These are phyloP conservation scores for Paramecium tetraurelia DNA, from an alignment of 73 alveolate species.

Conservation along the genomic window DNA sequence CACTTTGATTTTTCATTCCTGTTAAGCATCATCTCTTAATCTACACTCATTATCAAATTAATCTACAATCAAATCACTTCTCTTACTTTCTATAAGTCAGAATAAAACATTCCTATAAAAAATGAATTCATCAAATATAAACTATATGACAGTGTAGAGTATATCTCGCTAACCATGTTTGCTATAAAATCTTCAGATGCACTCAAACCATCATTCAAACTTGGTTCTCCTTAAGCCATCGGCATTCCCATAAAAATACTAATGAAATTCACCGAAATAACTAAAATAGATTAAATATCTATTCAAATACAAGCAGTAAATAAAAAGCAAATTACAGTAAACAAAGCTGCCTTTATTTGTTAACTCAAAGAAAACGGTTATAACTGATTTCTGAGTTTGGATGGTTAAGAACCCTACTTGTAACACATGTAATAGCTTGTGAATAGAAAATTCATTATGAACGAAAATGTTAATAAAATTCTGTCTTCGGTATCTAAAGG, in stretches of 20 bases:
- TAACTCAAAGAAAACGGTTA: not conserved
- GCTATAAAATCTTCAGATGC: slow-evolving; percentile 39
- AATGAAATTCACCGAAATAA: not conserved
- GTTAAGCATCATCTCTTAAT: not conserved
- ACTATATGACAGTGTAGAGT: slow-evolving; percentile 39
- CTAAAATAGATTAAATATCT: not conserved
- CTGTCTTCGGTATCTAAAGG: slow-evolving; percentile 44
- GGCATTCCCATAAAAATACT: slow-evolving; percentile 53
- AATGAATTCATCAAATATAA: slow-evolving; percentile 15
- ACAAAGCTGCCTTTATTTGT: slow-evolving; percentile 35
- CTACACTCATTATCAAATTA: slow-evolving; percentile 32
- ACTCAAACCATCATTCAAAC: slow-evolving; percentile 26
- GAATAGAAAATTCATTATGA: slow-evolving; percentile 14
- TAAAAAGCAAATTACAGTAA: slow-evolving; percentile 24
- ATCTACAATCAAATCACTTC: not conserved
- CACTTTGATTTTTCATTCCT: not conserved
- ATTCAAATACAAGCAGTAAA: slow-evolving; percentile 11
- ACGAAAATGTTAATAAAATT: slow-evolving; percentile 12
- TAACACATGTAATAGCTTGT: slow-evolving; percentile 28
- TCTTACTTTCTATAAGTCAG: not conserved
- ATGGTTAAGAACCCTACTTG: not conserved
- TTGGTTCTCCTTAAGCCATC: slow-evolving; percentile 41
- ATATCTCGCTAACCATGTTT: slow-evolving; percentile 9
- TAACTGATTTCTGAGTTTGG: not conserved
- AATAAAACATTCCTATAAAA: slow-evolving; percentile 44